Base-by-base conservation (phyloP, 306 rosid genomes). In the Quercus bicolor region DNA sequence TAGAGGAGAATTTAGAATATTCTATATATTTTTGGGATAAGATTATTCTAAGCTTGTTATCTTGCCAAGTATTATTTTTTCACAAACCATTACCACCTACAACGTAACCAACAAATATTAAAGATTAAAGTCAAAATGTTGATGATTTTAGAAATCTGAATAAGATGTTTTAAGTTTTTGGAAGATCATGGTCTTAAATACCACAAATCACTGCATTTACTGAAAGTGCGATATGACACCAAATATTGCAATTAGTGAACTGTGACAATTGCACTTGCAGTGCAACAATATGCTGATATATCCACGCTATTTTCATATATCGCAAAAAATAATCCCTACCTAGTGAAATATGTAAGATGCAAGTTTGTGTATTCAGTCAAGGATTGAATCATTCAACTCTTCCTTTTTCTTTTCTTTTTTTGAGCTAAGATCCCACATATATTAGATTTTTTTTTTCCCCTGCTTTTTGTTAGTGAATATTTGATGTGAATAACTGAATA, bases 81-180 rank as follows among this genome's bases (percentile, higher is more conserved):
- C 69, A 60, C 55, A 68, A 37, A 64, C 85, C 79, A 82, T 79
- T 57, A 74, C 72, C 82, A 82, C 82, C 79, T 33, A 78, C 54
- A 82, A 78, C 74, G 26, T 31, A 26, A 33, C 68, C 55, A 13
- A 31, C 70, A 68, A 68, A 26, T 55, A 56, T 23, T 52, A 31
- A 21, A 29, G 18, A 56, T 28, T 45, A 16, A 33, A 72, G 75
- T 77, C 81, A 77, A 73, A 12, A 61, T 60, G 56, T 21, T 45
- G 29, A 73, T 65, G 60, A 77, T 77, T 64, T 45, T 65, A 55
- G 12, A 72, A 73, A 66, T 33, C 28, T 66, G 28, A 66, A 66
- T 33, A 8, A 19, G 20, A 31, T 66, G 52, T n/a, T 8, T 48
- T 66, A 66, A 66, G 15, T 66, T 33, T 19, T 23, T 26, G 24